Evolutionary conservation across 2,329 filamentous ascomycete species (phyloP).

Genomic region (Beauveria sp.): DNA sequence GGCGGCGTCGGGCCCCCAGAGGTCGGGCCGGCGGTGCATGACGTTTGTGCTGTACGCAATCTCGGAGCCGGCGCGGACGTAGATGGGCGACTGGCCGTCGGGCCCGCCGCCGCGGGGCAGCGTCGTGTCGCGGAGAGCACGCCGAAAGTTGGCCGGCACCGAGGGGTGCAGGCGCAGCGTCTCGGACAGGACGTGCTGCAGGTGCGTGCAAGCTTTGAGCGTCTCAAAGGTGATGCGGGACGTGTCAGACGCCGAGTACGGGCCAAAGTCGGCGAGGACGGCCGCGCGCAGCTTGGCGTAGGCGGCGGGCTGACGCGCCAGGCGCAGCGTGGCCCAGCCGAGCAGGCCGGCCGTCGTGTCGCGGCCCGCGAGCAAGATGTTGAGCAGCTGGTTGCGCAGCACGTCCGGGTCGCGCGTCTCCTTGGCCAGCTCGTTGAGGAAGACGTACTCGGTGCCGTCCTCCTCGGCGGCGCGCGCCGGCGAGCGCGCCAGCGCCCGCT

Average conservation of each 20-base stretch:
- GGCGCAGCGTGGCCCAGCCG: slow-evolving; percentile 17
- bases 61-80: slow-evolving; percentile 23
- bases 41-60: slow-evolving; percentile 17
- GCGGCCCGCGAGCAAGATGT: slow-evolving; percentile 16
- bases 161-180: slow-evolving; percentile 27
- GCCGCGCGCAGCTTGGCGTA: slow-evolving; percentile 13
- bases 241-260: background rate
- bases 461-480: background rate
- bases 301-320: slow-evolving; percentile 13
- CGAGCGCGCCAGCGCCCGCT: slow-evolving; percentile 2
- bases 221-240: slow-evolving; percentile 11
- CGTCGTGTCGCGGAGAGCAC: slow-evolving; percentile 22
- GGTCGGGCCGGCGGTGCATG: slow-evolving; percentile 26
- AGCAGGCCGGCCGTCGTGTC: slow-evolving; percentile 19
- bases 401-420: slow-evolving; percentile 13
- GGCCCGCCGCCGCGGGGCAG: slow-evolving; percentile 30
- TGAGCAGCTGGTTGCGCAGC: slow-evolving; percentile 15
- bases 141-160: slow-evolving; percentile 26
- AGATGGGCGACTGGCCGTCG: slow-evolving; percentile 24
- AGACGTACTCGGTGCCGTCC: slow-evolving; percentile 9
- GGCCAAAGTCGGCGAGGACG: slow-evolving; percentile 8
- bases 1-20: slow-evolving; percentile 28
- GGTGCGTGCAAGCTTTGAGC: slow-evolving; percentile 18
- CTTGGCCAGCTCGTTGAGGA: slow-evolving; percentile 15
- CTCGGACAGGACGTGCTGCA: slow-evolving; percentile 19